Base-by-base conservation (phyloP, 345 rosid genomes). In the Murraya koenigii region DNA sequence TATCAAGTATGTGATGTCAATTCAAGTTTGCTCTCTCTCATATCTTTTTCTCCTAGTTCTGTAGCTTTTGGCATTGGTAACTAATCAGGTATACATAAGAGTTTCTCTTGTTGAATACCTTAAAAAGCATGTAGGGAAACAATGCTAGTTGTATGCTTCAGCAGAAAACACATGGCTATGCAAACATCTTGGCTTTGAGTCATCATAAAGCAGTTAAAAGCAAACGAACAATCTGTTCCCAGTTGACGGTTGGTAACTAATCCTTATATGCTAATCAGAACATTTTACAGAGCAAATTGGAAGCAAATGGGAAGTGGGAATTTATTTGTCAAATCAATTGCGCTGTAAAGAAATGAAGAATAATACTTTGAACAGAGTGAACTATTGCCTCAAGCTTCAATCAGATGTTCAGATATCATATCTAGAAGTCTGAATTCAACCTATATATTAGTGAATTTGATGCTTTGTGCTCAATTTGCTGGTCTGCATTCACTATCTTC, bases 1-100 rank as follows among this genome's bases (percentile, higher is more conserved):
- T 93, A 88, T 83, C 99, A 95, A 85, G 99, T 93, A 89, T 23
- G 83, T 75, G 55, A 47, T 41, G 72, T 69, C 56, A 13, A 39
- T 23, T 23, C 32, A 41, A 67, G 33, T 41, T 44, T 39, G 4
- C 4, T 17, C 49, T 13, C 25, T 72, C 74, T 60, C 39, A 61
- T 36, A 55, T 80, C 22, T 69, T 1, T 39, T 56, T 32, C 55
- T 56, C 17, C n/a, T 60, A 73, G 26, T 52, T 35, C 39, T 61
- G 72, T 74, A 77, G 39, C 4, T 74, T 75, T 59, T 69, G 25
- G n/a, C 20, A 26, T 63, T 25, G 0, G 0, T 28, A 41, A 28
- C 19, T 30, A 44, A 7, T 28, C 36, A 3, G 9, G 17, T 56
- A 20, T 60, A 6, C 15, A 8, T 52, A 64, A 6, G 44, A 9